Conservation (phyloP, 2,329 filamentous ascomycete genomes). For the Fusarium veterinarium region DNA sequence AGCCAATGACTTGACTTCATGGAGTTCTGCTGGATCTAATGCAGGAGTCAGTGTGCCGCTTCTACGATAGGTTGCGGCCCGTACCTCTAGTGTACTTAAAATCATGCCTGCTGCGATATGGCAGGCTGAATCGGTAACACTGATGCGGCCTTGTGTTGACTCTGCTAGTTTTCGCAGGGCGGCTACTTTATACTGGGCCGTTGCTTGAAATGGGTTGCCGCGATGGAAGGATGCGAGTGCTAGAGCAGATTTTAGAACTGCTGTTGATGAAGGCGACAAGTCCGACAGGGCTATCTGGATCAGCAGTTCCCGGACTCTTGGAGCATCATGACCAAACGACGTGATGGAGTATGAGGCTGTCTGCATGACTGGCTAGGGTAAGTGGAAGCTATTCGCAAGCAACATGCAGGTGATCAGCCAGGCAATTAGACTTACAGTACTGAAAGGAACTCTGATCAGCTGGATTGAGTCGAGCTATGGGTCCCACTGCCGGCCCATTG, state of each 20-base stretch:
- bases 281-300: constrained; percentile 33
- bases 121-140: constrained; percentile 5
- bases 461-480: constrained; percentile 30
- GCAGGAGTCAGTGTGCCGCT: background rate
- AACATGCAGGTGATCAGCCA: accelerated
- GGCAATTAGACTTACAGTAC: constrained; percentile 19
- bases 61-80: accelerated
- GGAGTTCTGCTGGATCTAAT: constrained; percentile 29
- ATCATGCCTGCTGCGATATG: constrained; percentile 39
- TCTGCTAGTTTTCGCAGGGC: constrained; percentile 20
- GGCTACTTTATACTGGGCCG: constrained; percentile 8
- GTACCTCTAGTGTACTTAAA: constrained; percentile 29
- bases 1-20: constrained; percentile 36
- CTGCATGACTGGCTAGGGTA: constrained; percentile 14
- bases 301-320: constrained; percentile 10
- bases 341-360: constrained; percentile 28
- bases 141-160: background rate
- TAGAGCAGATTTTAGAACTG: constrained; percentile 23
- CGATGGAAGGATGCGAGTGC: constrained; percentile 33
- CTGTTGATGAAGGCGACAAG: background rate
- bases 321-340: constrained; percentile 22
- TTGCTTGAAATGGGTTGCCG: accelerated
- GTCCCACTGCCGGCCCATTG: background rate
- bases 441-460: constrained; percentile 22
- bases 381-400: background rate